These are phyloP conservation scores for Mediolabrus comicus DNA, from an alignment of 108 stramenopile genomes.

Conservation along the genomic window DNA sequence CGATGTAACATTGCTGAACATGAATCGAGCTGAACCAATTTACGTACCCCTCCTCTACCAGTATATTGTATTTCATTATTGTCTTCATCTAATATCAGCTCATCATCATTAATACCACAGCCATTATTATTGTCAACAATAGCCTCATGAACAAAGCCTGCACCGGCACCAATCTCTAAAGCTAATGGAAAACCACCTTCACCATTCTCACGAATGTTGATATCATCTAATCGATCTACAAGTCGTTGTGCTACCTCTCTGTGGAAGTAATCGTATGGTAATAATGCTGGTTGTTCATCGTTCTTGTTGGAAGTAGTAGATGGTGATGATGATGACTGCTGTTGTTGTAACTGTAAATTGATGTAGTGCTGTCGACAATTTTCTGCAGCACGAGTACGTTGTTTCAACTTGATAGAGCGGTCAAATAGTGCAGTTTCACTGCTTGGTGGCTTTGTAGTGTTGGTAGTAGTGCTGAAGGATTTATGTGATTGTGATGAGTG, in stretches of 20 bases:
- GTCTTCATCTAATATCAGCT: slow-evolving; percentile 24
- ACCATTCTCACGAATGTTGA: slow-evolving; percentile 53
- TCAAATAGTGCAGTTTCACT: slow-evolving; percentile 59
- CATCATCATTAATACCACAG: neutral
- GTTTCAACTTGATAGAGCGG: slow-evolving; percentile 59
- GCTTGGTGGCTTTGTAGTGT: neutral
- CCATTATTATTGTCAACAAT: slow-evolving; percentile 37
- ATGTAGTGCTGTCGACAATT: slow-evolving; percentile 16
- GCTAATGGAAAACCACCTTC: slow-evolving; percentile 68
- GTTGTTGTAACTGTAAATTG: neutral
- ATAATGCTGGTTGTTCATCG: neutral
- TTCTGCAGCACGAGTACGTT: slow-evolving; percentile 66
- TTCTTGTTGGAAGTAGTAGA: neutral
- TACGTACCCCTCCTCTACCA: slow-evolving; percentile 84
- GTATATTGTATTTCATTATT: slow-evolving; percentile 55
- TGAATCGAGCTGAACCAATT: slow-evolving; percentile 79
- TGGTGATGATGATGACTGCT: neutral
- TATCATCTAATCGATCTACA: slow-evolving; percentile 86
- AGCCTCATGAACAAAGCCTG: slow-evolving; percentile 64
- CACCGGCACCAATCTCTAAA: slow-evolving; percentile 75
- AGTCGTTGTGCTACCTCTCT: slow-evolving; percentile 72
- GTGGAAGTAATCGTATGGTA: slow-evolving; percentile 79
- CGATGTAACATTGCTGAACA: slow-evolving; percentile 65
- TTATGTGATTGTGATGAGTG: neutral
- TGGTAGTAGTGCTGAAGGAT: neutral